These are phyloP conservation scores for Neurospora sp. DNA, from an alignment of 495 filamentous ascomycete species.

Conservation along the genomic window DNA sequence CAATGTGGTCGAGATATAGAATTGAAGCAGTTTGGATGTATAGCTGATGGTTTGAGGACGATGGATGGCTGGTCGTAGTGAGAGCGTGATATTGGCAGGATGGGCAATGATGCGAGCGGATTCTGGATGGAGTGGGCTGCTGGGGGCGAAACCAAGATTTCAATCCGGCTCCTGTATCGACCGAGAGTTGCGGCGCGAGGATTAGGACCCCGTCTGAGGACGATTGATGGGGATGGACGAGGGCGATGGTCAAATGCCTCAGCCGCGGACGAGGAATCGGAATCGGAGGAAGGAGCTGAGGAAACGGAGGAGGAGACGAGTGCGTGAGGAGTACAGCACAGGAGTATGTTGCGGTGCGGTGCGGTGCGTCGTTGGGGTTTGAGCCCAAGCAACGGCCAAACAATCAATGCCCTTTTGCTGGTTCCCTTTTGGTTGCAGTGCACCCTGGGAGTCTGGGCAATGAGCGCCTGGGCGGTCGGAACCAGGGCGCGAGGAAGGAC, in stretches of 20 bases:
- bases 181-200: neutral
- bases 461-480: neutral
- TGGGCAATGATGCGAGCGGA: neutral
- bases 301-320: neutral
- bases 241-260: slow-evolving; percentile 22
- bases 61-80: neutral
- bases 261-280: slow-evolving; percentile 13
- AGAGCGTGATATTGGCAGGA: neutral
- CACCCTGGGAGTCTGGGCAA: neutral
- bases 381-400: neutral
- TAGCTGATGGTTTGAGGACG: neutral
- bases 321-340: neutral
- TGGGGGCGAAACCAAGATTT: neutral
- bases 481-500: neutral
- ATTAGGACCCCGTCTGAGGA: neutral
- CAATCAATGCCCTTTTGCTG: neutral
- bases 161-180: neutral
- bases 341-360: slow-evolving; percentile 1
- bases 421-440: neutral
- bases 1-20: neutral
- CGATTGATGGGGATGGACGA: slow-evolving; percentile 10
- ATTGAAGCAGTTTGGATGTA: neutral
- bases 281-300: neutral
- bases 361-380: neutral
- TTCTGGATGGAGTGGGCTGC: neutral